A percentile compares a stretch with the other conserved stretches of the same genome.
Conservation (phyloP, 768 basidiomycete species). For the Auricularia cornea region DNA sequence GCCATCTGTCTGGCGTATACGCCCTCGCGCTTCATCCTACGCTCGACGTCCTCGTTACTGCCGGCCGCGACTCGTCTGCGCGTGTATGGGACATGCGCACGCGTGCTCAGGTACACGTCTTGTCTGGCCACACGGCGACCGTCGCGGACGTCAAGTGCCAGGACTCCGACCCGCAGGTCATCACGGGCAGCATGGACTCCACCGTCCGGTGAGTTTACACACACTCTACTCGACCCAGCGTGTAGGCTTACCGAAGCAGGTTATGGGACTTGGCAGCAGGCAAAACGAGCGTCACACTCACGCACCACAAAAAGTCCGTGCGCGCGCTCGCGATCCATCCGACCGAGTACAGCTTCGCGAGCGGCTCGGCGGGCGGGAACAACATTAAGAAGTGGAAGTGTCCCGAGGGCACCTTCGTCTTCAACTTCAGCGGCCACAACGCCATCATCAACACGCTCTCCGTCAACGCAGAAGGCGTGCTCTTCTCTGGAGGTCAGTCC, state of each 20-base stretch:
- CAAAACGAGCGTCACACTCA: constrained; percentile 91
- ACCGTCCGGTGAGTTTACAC: constrained; percentile 63
- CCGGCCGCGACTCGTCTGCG: constrained; percentile 92
- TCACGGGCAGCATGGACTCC: constrained; percentile 97
- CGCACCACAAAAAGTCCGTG: constrained; percentile 99
- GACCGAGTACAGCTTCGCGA: constrained; percentile 93
- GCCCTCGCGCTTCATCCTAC: constrained; percentile 89
- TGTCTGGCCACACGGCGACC: constrained; percentile 90
- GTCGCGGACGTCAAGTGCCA: constrained; percentile 95
- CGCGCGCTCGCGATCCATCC: constrained; percentile 92
- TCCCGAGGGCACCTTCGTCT: constrained; percentile 91
- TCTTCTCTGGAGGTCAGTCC: constrained; percentile 86
- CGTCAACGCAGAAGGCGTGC: constrained; percentile 91
- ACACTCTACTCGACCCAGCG: not conserved
- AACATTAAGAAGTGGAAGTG: constrained; percentile 99
- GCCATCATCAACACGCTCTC: constrained; percentile 95
- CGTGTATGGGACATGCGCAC: constrained; percentile 99
- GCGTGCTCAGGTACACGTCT: constrained; percentile 88
- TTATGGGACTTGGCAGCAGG: constrained; percentile 98
- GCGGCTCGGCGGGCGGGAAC: constrained; percentile 94
- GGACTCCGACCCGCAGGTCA: constrained; percentile 95
- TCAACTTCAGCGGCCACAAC: constrained; percentile 94
- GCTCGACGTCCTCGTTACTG: constrained; percentile 89
- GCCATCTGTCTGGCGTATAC: constrained; percentile 97
- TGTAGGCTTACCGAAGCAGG: constrained; percentile 29